Percentiles rank a stretch among this genome's conserved stretches.
phyloP scores from a whole-genome alignment of 805 yeast genomes.

The Hanseniaspora vineae region DNA sequence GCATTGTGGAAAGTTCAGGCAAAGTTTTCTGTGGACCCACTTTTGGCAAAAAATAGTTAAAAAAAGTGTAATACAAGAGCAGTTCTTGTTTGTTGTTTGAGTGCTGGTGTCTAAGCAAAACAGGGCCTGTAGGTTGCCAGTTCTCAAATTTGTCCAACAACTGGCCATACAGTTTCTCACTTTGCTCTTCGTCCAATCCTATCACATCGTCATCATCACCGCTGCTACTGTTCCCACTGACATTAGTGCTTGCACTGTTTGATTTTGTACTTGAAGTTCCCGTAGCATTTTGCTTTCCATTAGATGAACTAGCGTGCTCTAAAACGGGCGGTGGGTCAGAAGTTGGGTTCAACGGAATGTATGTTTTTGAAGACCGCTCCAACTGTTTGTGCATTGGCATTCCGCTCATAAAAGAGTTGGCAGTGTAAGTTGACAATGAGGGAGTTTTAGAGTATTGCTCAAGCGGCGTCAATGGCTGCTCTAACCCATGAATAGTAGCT shows the following conservation, averaged over 20 bases:
- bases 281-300: slow-evolving; percentile 1
- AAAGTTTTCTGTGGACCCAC: slow-evolving; percentile 13
- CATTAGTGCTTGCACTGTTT: no score
- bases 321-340: background rate
- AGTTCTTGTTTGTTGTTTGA: slow-evolving; percentile 6
- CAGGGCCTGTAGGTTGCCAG: slow-evolving; percentile 1
- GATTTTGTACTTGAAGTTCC: no score
- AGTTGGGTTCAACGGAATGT: background rate
- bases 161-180: slow-evolving; percentile 4
- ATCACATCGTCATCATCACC: slow-evolving; percentile 6
- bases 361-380: no score
- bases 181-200: slow-evolving; percentile 6
- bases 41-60: slow-evolving; percentile 11
- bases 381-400: no score
- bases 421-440: no score
- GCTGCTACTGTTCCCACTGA: background rate
- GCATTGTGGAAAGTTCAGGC: slow-evolving; percentile 11
- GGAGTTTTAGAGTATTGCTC: background rate
- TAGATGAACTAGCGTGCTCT: slow-evolving; percentile 1
- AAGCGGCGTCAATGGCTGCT: background rate
- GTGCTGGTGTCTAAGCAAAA: no score
- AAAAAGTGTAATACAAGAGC: slow-evolving; percentile 10
- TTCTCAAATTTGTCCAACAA: slow-evolving; percentile 5
- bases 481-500: background rate
- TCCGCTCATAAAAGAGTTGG: no score